These are phyloP conservation scores for Sporothrix curviconia DNA, from an alignment of 2,329 filamentous ascomycete genomes.

Conservation along the genomic window DNA sequence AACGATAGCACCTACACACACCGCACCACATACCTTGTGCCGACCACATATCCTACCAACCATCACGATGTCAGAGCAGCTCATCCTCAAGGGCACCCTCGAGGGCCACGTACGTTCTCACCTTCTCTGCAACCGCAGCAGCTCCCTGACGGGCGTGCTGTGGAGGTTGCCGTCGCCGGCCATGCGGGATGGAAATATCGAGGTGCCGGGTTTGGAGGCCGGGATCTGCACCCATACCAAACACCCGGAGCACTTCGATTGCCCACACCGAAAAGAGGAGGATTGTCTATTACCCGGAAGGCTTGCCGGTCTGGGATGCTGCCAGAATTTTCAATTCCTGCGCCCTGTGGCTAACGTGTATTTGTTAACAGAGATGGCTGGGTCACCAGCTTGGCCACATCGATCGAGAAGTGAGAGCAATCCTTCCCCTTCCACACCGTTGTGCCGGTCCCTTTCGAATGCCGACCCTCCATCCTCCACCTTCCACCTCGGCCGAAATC, in stretches of 20 bases:
- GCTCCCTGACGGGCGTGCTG: neutral
- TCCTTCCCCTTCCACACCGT: neutral
- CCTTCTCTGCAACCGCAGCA: neutral
- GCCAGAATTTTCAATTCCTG: neutral
- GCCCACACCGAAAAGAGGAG: neutral
- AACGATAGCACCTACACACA: conserved; percentile 8
- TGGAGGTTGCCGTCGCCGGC: neutral
- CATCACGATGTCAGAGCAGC: conserved; percentile 75
- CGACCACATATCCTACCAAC: conserved; percentile 21
- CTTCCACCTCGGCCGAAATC: too few relatives aligned
- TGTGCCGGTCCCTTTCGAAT: neutral
- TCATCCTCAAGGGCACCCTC: conserved; percentile 93
- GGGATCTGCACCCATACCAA: too few relatives aligned
- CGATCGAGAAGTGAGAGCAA: conserved; percentile 84
- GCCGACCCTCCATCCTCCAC: neutral
- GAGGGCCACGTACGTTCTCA: conserved; percentile 78
- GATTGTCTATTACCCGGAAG: neutral
- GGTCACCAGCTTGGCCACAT: conserved; percentile 97
- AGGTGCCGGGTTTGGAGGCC: too few relatives aligned
- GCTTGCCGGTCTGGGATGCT: neutral
- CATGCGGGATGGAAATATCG: neutral
- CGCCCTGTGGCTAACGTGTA: conserved; percentile 9
- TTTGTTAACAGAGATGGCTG: conserved; percentile 67
- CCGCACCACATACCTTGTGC: conserved; percentile 6
- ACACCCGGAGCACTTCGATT: neutral